Evolutionary conservation across 2,329 filamentous ascomycete genomes (phyloP).

Genomic region (Calonectria multiphialidica): DNA sequence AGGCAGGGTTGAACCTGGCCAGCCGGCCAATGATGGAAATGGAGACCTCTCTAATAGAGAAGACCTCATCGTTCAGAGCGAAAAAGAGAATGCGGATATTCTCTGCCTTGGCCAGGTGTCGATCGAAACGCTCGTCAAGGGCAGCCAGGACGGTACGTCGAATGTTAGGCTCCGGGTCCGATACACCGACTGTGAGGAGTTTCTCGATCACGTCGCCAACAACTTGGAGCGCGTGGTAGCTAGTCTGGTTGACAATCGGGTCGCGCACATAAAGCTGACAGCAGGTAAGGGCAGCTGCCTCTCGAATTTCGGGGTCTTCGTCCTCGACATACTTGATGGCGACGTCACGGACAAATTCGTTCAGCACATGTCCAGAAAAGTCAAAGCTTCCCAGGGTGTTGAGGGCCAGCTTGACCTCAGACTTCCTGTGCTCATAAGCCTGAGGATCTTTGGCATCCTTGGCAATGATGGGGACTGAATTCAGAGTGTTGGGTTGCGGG

Average conservation of each 20-base stretch:
- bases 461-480: conserved; percentile 83
- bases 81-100: conserved; percentile 97
- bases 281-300: conserved; percentile 94
- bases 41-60: conserved; percentile 91
- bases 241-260: conserved; percentile 97
- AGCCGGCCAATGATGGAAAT: conserved; percentile 97
- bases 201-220: conserved; percentile 99
- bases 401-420: conserved; percentile 91
- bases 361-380: conserved; percentile 91
- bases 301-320: conserved; percentile 91
- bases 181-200: conserved; percentile 92
- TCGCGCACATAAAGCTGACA: conserved; percentile 98
- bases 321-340: conserved; percentile 98
- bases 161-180: conserved; percentile 90
- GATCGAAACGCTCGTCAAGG: conserved; percentile 93
- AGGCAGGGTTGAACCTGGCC: conserved; percentile 92
- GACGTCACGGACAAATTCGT: conserved; percentile 98
- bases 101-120: conserved; percentile 96
- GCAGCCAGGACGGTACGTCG: conserved; percentile 89
- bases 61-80: conserved; percentile 94
- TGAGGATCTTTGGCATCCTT: conserved; percentile 89
- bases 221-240: conserved; percentile 95
- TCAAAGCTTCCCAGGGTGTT: conserved; percentile 99
- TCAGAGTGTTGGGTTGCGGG: conserved; percentile 84
- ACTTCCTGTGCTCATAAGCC: conserved; percentile 83